These are phyloP conservation scores for Coemansia sp. DNA, from an alignment of 192 early-diverging fungal species.

Conservation along the genomic window DNA sequence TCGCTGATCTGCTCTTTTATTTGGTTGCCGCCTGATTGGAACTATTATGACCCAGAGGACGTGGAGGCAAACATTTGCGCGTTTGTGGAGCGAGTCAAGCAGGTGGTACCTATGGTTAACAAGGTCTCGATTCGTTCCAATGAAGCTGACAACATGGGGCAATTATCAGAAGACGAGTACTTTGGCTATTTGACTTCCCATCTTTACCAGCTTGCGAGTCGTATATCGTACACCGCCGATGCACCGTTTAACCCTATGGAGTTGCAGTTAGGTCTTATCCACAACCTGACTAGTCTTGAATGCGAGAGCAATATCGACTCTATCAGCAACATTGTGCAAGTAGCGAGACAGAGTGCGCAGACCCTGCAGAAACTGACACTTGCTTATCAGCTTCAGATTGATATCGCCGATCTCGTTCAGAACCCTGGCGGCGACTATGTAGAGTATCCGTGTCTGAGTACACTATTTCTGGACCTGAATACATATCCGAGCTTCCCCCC, in stretches of 20 bases:
- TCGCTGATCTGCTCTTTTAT: neutral
- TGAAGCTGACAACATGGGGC: neutral
- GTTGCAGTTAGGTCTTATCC: neutral
- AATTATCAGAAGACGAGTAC: neutral
- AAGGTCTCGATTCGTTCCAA: neutral
- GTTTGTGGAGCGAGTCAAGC: neutral
- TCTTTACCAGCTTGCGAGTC: neutral
- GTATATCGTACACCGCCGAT: neutral
- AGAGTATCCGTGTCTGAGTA: neutral
- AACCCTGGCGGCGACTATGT: neutral
- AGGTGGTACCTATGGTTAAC: neutral
- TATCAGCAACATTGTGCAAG: neutral
- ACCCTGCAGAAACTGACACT: neutral
- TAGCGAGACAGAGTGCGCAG: neutral
- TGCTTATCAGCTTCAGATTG: neutral
- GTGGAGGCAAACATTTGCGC: neutral
- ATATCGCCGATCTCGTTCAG: neutral
- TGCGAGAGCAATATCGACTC: neutral
- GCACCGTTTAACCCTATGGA: neutral
- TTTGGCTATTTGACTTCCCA: neutral
- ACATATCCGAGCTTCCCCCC: neutral
- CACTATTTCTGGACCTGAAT: neutral
- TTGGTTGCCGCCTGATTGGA: neutral
- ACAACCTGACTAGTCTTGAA: neutral
- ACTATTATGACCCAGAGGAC: neutral